Conservation (phyloP, 2,329 filamentous ascomycete species). For the Apiospora sp. region DNA sequence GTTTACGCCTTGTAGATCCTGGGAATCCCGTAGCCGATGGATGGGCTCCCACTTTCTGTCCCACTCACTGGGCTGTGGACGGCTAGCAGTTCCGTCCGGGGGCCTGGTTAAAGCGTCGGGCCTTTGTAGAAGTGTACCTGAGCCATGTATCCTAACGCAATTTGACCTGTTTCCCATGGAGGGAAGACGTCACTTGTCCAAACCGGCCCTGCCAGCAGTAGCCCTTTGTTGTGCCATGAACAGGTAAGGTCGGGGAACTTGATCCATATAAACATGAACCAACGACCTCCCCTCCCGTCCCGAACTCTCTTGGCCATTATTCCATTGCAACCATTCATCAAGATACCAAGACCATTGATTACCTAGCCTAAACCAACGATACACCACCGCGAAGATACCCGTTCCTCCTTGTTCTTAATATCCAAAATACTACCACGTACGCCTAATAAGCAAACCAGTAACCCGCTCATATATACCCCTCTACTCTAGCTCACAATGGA, state of each 20-base stretch:
- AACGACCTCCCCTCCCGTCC: not conserved
- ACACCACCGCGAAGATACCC: conserved; percentile 7
- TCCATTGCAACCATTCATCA: conserved; percentile 1
- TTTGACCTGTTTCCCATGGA: conserved; percentile 4
- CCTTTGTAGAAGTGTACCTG: not conserved
- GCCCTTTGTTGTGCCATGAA: not conserved
- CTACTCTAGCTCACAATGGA: conserved; percentile 62
- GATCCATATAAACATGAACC: not conserved
- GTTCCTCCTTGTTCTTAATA: not conserved
- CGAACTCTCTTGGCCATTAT: not conserved
- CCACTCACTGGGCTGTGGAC: conserved; percentile 10
- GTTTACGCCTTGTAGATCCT: not conserved
- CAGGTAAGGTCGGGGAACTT: not conserved
- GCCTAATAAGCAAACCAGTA: not conserved
- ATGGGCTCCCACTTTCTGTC: conserved; percentile 10
- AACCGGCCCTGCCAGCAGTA: not conserved
- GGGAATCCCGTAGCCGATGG: not conserved
- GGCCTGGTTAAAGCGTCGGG: not conserved
- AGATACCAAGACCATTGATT: not conserved
- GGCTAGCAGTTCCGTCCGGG: conserved; percentile 15
- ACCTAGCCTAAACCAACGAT: not conserved
- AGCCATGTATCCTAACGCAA: conserved; percentile 16
- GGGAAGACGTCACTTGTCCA: conserved; percentile 20
- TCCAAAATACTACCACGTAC: not conserved
- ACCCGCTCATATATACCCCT: conserved; percentile 6